Evolutionary conservation across 1,139 yeast genomes (phyloP), one percentile per base, ranked within the genome.

Genomic region (Candida tropicalis): DNA sequence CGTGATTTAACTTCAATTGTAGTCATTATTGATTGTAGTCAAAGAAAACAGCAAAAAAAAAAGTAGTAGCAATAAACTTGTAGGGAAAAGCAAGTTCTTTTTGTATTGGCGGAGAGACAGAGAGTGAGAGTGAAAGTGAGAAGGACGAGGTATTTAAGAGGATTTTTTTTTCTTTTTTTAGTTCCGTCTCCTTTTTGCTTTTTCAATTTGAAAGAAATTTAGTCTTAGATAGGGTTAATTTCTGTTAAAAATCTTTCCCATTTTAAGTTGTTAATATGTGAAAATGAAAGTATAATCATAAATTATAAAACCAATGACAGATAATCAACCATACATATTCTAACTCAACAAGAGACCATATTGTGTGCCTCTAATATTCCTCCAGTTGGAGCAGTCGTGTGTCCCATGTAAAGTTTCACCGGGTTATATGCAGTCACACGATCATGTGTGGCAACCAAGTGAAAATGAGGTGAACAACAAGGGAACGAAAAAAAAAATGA

Each of bases 1-100:
- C 84, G 77, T 1, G 84, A 67, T 47, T 70, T 70, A 33, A 79
- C 72, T 31, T 64, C 67, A 50, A 76, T 65, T 34, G 63, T 52
- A 40, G 70, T 71, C 75, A 39, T 40, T 20, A n/a, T 22, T 31
- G 23, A 5, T 11, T 3, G 20, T 9, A 29, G 12, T 13, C 20
- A 16, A 17, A n/a, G 25, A 12, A 16, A 15, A 8, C 4, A 28
- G 20, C 10, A 15, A 10, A 27, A 27, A 15, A 13, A 27, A 15
- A 12, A 27, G 29, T n/a, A 11, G 29, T 6, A 26, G 29, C 9
- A 26, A 13, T 11, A 12, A 15, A 12, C 16, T 15, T 5, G 9
- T 5, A 12, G 24, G 35, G 8, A 31, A 27, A 27, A 27, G 31
- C 31, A 27, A 27, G 8, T 17, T 12, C 12, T 27, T 27, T n/a